These are phyloP conservation scores for Dipodascopsis uninucleata DNA, from an alignment of 805 yeast species.

Conservation along the genomic window DNA sequence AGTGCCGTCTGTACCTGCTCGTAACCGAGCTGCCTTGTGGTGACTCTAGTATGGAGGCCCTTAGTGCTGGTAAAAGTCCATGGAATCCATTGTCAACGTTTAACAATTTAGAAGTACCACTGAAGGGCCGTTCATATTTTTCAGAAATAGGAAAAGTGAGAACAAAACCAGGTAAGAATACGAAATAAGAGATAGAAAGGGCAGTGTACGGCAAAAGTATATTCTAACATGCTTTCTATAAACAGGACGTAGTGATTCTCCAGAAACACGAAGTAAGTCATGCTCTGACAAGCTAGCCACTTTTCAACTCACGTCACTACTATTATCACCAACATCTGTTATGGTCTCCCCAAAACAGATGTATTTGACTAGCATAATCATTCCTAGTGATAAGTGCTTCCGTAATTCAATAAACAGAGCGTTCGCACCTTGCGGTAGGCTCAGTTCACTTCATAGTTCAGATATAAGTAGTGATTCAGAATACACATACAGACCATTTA, in stretches of 20 bases:
- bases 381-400: conserved; percentile 29
- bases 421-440: conserved; percentile 29
- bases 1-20: conserved; percentile 52
- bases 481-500: not conserved
- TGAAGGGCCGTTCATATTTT: conserved; percentile 66
- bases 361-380: conserved; percentile 32
- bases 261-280: conserved; percentile 68
- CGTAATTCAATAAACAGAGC: conserved; percentile 35
- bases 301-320: conserved; percentile 47
- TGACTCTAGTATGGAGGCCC: conserved; percentile 67
- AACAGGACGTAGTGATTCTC: conserved; percentile 66
- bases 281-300: conserved; percentile 81
- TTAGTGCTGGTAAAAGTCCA: conserved; percentile 29
- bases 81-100: conserved; percentile 10
- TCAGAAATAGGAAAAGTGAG: conserved; percentile 61
- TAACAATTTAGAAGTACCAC: conserved; percentile 15
- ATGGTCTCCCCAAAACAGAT: conserved; percentile 29
- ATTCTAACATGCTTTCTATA: not conserved
- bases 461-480: not conserved
- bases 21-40: conserved; percentile 87
- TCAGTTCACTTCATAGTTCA: conserved; percentile 1
- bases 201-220: not conserved
- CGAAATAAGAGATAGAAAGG: no score
- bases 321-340: conserved; percentile 33
- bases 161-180: conserved; percentile 70